Percentiles rank a stretch among this genome's conserved stretches.
Evolutionary conservation across 306 rosid species (phyloP).

Genomic region (Delonix regia): DNA sequence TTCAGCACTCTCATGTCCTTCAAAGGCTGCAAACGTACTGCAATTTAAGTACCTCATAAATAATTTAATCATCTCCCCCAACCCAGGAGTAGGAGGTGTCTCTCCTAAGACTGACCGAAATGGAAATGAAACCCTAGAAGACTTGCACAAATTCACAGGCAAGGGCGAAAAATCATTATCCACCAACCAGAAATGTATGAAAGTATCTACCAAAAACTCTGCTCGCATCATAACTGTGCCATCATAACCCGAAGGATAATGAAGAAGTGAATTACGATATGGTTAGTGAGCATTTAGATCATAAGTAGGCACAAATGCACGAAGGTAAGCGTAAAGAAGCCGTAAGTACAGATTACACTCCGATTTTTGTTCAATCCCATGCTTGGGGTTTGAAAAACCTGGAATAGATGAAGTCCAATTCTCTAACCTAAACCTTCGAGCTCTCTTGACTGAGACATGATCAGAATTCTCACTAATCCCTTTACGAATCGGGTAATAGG

Average conservation of each 20-base stretch:
- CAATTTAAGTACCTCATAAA: constrained; percentile 68
- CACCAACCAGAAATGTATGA: constrained; percentile 74
- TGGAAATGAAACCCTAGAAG: constrained; percentile 51
- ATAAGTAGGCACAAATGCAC: constrained; percentile 62
- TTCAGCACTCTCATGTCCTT: constrained; percentile 45
- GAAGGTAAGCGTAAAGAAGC: constrained; percentile 68
- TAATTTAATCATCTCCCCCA: constrained; percentile 71
- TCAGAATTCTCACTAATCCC: constrained; percentile 52
- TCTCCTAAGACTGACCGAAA: constrained; percentile 55
- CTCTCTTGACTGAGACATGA: constrained; percentile 39
- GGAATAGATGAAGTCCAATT: constrained; percentile 71
- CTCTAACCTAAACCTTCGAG: constrained; percentile 57
- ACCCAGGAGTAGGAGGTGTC: constrained; percentile 61
- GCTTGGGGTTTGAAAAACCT: constrained; percentile 51
- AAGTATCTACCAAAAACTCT: constrained; percentile 56
- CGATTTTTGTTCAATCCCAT: constrained; percentile 33
- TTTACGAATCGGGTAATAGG: constrained; percentile 66
- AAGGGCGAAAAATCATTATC: constrained; percentile 82
- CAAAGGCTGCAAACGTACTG: constrained; percentile 44
- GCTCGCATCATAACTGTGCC: constrained; percentile 48
- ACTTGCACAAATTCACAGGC: constrained; percentile 49
- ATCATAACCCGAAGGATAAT: constrained; percentile 55
- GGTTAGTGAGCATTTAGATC: constrained; percentile 61
- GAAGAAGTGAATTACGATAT: constrained; percentile 69
- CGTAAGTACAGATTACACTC: constrained; percentile 54